Percentiles rank a stretch among this genome's conserved stretches.
These are phyloP conservation scores for Drechslerella stenobrocha DNA, from an alignment of 2,329 filamentous ascomycete genomes.

Conservation along the genomic window DNA sequence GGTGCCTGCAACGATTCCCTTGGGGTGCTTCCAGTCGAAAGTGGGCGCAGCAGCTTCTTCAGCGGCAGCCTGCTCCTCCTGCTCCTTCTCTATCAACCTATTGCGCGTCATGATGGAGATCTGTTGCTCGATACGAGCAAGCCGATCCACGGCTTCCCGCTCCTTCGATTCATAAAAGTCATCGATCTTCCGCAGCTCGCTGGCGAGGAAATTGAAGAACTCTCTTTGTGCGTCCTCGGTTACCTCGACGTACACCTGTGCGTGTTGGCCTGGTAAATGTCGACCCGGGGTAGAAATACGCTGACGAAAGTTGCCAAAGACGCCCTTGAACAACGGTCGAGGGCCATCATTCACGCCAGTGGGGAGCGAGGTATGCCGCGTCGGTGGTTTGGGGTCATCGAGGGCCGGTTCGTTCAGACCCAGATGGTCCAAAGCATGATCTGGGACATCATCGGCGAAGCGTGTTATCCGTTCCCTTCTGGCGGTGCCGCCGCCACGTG, in stretches of 20 bases:
- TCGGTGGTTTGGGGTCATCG: constrained; percentile 15
- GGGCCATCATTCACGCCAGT: constrained; percentile 54
- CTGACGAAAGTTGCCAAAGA: constrained; percentile 53
- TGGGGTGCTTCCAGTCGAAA: constrained; percentile 52
- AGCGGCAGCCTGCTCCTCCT: constrained; percentile 57
- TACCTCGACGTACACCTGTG: constrained; percentile 61
- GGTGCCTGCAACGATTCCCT: constrained; percentile 53
- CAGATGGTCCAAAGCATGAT: too few relatives aligned
- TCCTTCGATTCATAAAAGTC: constrained; percentile 86
- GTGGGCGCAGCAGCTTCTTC: constrained; percentile 52
- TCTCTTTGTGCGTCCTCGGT: constrained; percentile 76
- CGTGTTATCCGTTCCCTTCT: constrained; percentile 25
- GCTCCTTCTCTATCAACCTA: constrained; percentile 70
- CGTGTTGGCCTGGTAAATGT: constrained; percentile 57
- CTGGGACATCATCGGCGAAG: constrained; percentile 4
- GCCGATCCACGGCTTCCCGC: constrained; percentile 73
- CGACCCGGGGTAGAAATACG: constrained; percentile 57
- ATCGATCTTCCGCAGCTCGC: constrained; percentile 88
- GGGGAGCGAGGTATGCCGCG: neutral
- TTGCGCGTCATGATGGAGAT: constrained; percentile 90
- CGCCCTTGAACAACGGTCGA: constrained; percentile 55
- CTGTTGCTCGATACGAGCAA: constrained; percentile 74
- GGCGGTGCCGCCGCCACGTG: constrained; percentile 1
- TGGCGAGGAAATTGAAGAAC: constrained; percentile 82
- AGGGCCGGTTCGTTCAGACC: constrained; percentile 8